Evolutionary conservation across 495 filamentous ascomycete genomes (phyloP).

Genomic region (Daldinia caldariorum): DNA sequence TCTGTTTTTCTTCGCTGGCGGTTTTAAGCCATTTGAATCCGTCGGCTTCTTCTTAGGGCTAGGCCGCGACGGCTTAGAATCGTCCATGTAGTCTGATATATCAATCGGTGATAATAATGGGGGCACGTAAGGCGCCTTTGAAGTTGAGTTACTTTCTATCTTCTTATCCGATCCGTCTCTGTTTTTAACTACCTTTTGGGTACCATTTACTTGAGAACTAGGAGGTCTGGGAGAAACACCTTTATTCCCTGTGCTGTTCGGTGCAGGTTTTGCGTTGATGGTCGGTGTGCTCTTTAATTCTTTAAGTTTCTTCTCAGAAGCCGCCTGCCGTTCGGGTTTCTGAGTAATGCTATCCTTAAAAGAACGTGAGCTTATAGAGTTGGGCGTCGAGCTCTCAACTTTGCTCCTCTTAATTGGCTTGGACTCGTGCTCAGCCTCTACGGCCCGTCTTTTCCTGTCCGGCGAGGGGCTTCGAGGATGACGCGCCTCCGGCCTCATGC

Average conservation of each 20-base stretch:
- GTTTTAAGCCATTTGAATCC: slow-evolving; percentile 40
- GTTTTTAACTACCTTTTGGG: slow-evolving; percentile 45
- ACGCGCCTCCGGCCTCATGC: slow-evolving; percentile 44
- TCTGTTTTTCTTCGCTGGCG: slow-evolving; percentile 42
- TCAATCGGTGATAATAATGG: slow-evolving; percentile 56
- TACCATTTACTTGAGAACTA: slow-evolving; percentile 52
- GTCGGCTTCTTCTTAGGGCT: slow-evolving; percentile 45
- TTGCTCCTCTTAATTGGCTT: slow-evolving; percentile 54
- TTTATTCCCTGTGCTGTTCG: slow-evolving; percentile 47
- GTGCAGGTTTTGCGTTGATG: slow-evolving; percentile 50
- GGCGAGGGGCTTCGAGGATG: slow-evolving; percentile 46
- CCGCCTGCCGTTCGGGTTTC: slow-evolving; percentile 41
- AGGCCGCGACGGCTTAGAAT: slow-evolving; percentile 41
- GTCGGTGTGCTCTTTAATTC: slow-evolving; percentile 42
- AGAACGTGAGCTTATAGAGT: slow-evolving; percentile 39
- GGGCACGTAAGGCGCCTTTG: slow-evolving; percentile 46
- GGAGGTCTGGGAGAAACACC: slow-evolving; percentile 51
- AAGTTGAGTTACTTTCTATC: slow-evolving; percentile 42
- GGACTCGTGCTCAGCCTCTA: slow-evolving; percentile 50
- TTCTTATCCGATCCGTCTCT: slow-evolving; percentile 52
- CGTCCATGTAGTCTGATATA: slow-evolving; percentile 49
- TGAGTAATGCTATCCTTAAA: slow-evolving; percentile 40
- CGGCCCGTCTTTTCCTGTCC: slow-evolving; percentile 52
- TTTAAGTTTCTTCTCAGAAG: slow-evolving; percentile 42
- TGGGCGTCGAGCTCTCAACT: slow-evolving; percentile 45